Evolutionary conservation across 139 green algal species (phyloP).

Genomic region (Mesotaenium endlicherianum): DNA sequence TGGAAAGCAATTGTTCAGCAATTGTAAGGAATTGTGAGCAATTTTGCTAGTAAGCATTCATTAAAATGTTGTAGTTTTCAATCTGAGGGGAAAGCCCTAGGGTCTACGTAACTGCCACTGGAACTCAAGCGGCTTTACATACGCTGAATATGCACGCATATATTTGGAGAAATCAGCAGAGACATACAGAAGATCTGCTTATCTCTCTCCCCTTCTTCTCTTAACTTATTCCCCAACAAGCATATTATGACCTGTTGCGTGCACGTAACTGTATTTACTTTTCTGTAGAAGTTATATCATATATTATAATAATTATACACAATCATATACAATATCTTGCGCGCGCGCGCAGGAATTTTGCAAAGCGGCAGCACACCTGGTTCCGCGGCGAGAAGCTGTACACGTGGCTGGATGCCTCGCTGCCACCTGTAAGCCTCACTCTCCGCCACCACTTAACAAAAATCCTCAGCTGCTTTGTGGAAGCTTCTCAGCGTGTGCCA

Average conservation of each 20-base stretch:
- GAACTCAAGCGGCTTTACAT: no score
- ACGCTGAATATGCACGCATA: no score
- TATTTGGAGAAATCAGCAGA: background rate
- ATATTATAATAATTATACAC: background rate
- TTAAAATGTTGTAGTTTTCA: no score
- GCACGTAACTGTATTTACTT: background rate
- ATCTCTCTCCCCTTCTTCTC: background rate
- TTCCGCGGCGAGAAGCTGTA: conserved; percentile 31
- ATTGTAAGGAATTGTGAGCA: no score
- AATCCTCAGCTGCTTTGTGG: background rate
- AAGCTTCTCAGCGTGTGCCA: background rate
- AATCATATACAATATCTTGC: background rate
- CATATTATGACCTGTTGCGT: background rate
- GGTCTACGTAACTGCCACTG: no score
- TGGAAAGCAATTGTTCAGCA: no score
- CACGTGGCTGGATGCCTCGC: conserved; percentile 31
- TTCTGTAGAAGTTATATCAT: background rate
- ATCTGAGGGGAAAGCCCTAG: no score
- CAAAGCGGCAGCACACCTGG: conserved; percentile 38
- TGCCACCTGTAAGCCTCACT: background rate
- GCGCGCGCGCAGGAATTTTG: conserved; percentile 9
- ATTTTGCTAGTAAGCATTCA: no score
- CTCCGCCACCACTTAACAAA: background rate
- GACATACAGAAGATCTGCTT: background rate
- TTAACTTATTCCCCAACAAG: background rate